Base-by-base conservation (phyloP, 2,329 filamentous ascomycete genomes). In the Botrytis paeoniae region DNA sequence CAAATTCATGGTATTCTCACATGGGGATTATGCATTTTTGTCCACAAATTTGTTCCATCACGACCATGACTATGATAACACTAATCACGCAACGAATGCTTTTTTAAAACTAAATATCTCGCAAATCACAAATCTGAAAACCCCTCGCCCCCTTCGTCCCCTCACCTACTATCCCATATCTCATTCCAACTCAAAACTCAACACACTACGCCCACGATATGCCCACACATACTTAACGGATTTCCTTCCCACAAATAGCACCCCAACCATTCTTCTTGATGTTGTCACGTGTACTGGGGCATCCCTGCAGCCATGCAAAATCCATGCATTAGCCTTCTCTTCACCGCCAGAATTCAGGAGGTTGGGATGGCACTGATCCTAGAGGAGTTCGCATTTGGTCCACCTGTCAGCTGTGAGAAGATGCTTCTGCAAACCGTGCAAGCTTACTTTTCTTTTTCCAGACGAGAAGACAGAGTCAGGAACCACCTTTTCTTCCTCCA, bases 281-380 rank as follows among this genome's bases (percentile, higher is more conserved):
- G 12, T 1, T 9, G 37, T 66, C 64, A 66, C 64, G 64, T 66
- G 64, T 12, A 9, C 3, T 66, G 1, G 2, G 16, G 20, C 9
- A 48, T 29, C 45, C 64, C 25, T 57, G 48, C 25, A 12, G n/a
- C 43, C 43, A 66, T 39, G 64, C 35, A 54, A 22, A 39, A 68
- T 22, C 35, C 48, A 54, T 54, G 45, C 45, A 54, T 68, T 54
- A 68, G 64, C 20, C 25, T n/a, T 32, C 69, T 48, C 45, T 65
- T 71, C 70, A 71, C 61, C 70, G 70, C 70, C 70, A 71, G 61
- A 71, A 71, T 41, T 57, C 22, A 59, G n/a, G 61, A 43, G 48
- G 70, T 57, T 71, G 61, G 61, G 61, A 71, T 71, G 60, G 60
- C 69, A 70, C 41, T 63, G 69, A 48, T 62, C 59, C 20, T 32